Evolutionary conservation across 768 basidiomycete genomes (phyloP), one percentile per base, ranked within the genome.

Genomic region (Tricholoma hemisulphureum): DNA sequence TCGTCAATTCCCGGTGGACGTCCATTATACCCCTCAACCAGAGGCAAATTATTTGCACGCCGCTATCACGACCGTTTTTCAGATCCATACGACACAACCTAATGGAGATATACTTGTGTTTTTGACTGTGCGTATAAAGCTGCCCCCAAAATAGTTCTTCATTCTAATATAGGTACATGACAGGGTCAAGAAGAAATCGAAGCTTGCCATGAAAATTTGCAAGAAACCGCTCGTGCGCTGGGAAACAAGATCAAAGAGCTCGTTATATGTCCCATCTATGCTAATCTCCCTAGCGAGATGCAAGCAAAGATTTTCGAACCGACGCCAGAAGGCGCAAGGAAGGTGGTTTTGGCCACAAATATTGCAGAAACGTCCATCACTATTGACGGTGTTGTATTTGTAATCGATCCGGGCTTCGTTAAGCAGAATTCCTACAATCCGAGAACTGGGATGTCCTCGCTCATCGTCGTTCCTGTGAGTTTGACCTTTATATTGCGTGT

Each of bases 291-390:
- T 1, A 95, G 93, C 64, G 97, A 99, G 60, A 95, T 99, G 95
- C 97, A 99, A 71, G 91, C 95, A 34, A 97, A 98, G 76, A 99
- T 99, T 56, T 99, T 99, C 72, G 97, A 99, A 72, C 96, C 97
- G 1, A 99, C 97, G 4, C 97, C 96, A 1, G 90, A 92, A 54
- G 95, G 95, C 18, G 93, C 97, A 24, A 82, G 97, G 57, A 99
- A 99, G 75, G 95, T 99, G 48, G 97, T 99, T 18, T 79, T 99
- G 26, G 97, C 97, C 3, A 99, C 97, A 20, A 99, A 99, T 68
- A 98, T 99, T 62, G 97, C 97, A n/a, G 97, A 99, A 74, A 99
- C 97, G 4, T 95, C 93, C 6, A 99, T 99, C 70, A 99, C 97
- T 7, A 99, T 99, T 63, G 97, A 98, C 55, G 97, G 97, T 26